Evolutionary conservation across 2,329 filamentous ascomycete genomes (phyloP).

Genomic region (Boeremia lycopersici): DNA sequence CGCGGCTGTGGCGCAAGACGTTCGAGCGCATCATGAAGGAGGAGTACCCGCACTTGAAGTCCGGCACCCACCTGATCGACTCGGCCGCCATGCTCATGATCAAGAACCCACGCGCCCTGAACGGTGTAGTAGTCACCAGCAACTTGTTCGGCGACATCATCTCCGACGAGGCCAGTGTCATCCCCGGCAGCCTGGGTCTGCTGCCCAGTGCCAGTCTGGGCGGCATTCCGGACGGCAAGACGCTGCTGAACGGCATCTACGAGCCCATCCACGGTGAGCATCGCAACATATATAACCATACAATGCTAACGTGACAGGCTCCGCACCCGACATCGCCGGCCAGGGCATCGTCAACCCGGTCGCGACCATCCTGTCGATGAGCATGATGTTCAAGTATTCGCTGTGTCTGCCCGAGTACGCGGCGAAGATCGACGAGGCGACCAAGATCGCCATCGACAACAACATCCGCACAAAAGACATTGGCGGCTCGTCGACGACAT

Average conservation of each 20-base stretch:
- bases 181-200: constrained; percentile 87
- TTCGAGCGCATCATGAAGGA: constrained; percentile 82
- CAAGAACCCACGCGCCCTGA: constrained; percentile 86
- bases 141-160: constrained; percentile 98
- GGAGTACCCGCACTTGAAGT: constrained; percentile 85
- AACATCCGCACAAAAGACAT: constrained; percentile 84
- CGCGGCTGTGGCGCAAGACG: constrained; percentile 85
- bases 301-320: constrained; percentile 59
- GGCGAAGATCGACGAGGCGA: constrained; percentile 78
- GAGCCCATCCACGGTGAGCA: constrained; percentile 90
- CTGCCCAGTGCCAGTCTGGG: constrained; percentile 86
- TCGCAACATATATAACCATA: not conserved
- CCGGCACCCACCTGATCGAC: constrained; percentile 92
- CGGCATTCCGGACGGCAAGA: constrained; percentile 84
- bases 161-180: constrained; percentile 91
- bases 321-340: constrained; percentile 91
- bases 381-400: constrained; percentile 96
- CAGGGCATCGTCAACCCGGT: constrained; percentile 91
- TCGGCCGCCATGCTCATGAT: constrained; percentile 97
- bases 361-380: constrained; percentile 87
- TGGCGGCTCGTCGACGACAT: constrained; percentile 75
- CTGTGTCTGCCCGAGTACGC: constrained; percentile 79
- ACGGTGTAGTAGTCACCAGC: constrained; percentile 89
- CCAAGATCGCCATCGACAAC: constrained; percentile 77
- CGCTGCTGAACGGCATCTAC: constrained; percentile 89